Evolutionary conservation across 148 eudicot species (phyloP).

Genomic region (Cornus suecica): DNA sequence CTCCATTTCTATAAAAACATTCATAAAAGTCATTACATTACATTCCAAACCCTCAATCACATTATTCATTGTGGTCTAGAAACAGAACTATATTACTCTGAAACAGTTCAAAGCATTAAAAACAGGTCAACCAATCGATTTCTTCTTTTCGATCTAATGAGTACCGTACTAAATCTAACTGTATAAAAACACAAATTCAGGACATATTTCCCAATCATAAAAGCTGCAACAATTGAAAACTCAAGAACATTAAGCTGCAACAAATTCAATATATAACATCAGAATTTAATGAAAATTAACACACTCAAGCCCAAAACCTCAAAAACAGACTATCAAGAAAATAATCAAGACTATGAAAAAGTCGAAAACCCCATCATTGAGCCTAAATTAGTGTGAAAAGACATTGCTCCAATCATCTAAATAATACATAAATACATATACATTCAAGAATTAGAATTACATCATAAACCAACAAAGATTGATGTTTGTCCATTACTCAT

Average conservation of each 20-base stretch:
- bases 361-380: not conserved
- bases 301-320: not conserved
- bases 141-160: not conserved
- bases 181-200: not conserved
- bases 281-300: not conserved
- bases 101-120: too few species aligned
- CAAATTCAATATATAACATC: not conserved
- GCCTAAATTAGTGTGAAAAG: not conserved
- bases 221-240: not conserved
- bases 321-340: not conserved
- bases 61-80: not conserved
- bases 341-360: not conserved
- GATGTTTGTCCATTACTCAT: not conserved
- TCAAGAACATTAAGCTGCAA: not conserved
- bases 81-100: not conserved
- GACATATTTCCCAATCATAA: not conserved
- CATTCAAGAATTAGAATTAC: not conserved
- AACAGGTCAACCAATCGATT: not conserved
- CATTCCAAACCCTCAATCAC: not conserved
- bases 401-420: not conserved
- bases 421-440: not conserved
- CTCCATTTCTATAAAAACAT: conserved; percentile 65
- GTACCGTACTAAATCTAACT: not conserved
- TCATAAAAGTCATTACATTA: not conserved
- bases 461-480: not conserved